Evolutionary conservation across 2,329 filamentous ascomycete species (phyloP).

Genomic region (Cercospora sp.): DNA sequence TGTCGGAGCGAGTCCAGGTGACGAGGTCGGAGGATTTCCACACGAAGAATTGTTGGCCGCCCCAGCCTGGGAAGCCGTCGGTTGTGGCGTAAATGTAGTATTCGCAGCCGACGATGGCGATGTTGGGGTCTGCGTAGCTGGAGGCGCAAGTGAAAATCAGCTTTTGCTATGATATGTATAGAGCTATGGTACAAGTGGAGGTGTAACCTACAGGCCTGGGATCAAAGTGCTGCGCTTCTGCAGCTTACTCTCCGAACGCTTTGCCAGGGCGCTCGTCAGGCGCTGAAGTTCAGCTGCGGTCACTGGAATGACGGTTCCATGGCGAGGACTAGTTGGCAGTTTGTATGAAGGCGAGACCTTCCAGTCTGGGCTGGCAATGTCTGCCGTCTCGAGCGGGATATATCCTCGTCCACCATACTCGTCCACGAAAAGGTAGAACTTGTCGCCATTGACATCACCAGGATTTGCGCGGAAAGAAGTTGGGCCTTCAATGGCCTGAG

Average conservation of each 20-base stretch:
- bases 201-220: slow-evolving; percentile 22
- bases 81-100: slow-evolving; percentile 54
- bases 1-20: slow-evolving; percentile 44
- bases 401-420: slow-evolving; percentile 56
- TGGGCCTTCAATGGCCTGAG: slow-evolving; percentile 53
- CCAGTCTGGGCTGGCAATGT: slow-evolving; percentile 54
- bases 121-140: slow-evolving; percentile 49
- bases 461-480: slow-evolving; percentile 55
- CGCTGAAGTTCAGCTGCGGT: slow-evolving; percentile 48
- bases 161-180: not conserved
- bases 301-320: slow-evolving; percentile 56
- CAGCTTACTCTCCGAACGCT: slow-evolving; percentile 11
- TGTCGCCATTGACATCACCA: slow-evolving; percentile 52
- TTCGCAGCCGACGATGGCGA: slow-evolving; percentile 46
- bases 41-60: slow-evolving; percentile 50
- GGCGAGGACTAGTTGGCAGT: slow-evolving; percentile 53
- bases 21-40: slow-evolving; percentile 51
- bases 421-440: slow-evolving; percentile 58
- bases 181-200: not conserved
- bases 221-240: slow-evolving; percentile 22
- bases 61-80: slow-evolving; percentile 50
- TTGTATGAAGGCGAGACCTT: slow-evolving; percentile 49
- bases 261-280: slow-evolving; percentile 16
- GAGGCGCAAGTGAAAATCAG: not conserved
- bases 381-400: slow-evolving; percentile 54